These are phyloP conservation scores for Pseudomonodictys pantanalensis DNA, from an alignment of 495 filamentous ascomycete genomes.

Conservation along the genomic window DNA sequence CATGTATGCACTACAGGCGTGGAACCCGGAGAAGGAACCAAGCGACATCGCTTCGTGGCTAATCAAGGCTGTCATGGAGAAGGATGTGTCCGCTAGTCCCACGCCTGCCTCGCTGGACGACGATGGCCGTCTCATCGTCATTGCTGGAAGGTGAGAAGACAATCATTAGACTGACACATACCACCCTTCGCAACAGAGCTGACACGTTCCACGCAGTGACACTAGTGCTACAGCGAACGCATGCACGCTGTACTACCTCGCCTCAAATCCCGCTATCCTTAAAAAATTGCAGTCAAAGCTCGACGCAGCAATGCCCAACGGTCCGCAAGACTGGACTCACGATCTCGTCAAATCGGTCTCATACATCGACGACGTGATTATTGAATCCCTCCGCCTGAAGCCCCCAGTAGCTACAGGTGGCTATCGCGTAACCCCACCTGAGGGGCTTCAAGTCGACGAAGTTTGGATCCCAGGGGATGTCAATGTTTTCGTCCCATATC, in stretches of 20 bases:
- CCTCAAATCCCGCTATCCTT: conserved; percentile 17
- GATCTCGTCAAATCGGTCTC: conserved; percentile 26
- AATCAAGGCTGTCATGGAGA: conserved; percentile 18
- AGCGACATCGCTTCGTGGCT: conserved; percentile 25
- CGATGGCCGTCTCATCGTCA: conserved; percentile 29
- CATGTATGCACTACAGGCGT: not conserved
- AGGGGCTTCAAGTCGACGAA: conserved; percentile 49
- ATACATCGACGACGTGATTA: conserved; percentile 51
- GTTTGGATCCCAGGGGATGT: conserved; percentile 46
- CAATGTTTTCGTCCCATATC: conserved; percentile 42
- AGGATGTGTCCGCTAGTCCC: conserved; percentile 14
- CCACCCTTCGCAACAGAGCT: too few relatives aligned
- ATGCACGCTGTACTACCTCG: conserved; percentile 30
- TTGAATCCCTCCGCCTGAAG: conserved; percentile 57
- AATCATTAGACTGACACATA: not conserved
- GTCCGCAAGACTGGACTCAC: conserved; percentile 15
- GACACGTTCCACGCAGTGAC: conserved; percentile 22
- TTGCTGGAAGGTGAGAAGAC: conserved; percentile 26
- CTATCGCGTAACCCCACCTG: conserved; percentile 46
- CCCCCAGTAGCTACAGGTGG: conserved; percentile 49
- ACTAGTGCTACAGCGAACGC: conserved; percentile 34
- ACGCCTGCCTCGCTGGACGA: conserved; percentile 15
- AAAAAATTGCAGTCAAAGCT: conserved; percentile 31
- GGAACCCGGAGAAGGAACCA: conserved; percentile 8
- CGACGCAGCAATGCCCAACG: conserved; percentile 11